A percentile compares a stretch with the other conserved stretches of the same genome.
These are phyloP conservation scores for Chrysophaeum taylorii DNA, from an alignment of 352 stramenopile genomes.

Conservation along the genomic window DNA sequence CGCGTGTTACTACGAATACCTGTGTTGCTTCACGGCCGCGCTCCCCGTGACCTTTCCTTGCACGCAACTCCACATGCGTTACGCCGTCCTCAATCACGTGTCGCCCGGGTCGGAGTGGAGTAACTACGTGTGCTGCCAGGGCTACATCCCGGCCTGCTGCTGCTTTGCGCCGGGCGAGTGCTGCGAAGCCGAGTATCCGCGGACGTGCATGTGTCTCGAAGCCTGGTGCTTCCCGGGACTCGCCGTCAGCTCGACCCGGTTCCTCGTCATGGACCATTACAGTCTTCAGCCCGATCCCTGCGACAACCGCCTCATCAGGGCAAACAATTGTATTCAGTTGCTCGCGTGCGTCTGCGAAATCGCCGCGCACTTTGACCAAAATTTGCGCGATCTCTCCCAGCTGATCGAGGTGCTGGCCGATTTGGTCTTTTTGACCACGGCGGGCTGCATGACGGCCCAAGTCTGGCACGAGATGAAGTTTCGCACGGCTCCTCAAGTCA, in stretches of 20 bases:
- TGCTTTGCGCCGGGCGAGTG: constrained; percentile 65
- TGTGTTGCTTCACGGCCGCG: constrained; percentile 57
- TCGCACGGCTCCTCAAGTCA: too few species aligned
- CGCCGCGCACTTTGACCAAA: constrained; percentile 56
- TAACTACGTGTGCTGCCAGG: constrained; percentile 82
- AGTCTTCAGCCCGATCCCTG: constrained; percentile 71
- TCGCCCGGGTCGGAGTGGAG: constrained; percentile 59
- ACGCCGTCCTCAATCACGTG: constrained; percentile 68
- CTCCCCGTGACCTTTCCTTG: constrained; percentile 69
- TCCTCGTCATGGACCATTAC: constrained; percentile 78
- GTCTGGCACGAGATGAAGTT: constrained; percentile 76
- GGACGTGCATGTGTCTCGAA: constrained; percentile 74
- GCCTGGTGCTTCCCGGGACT: constrained; percentile 70
- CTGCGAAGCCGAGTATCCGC: constrained; percentile 67
- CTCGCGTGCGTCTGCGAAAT: constrained; percentile 57
- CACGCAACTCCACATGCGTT: constrained; percentile 71
- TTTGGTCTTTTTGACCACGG: constrained; percentile 73
- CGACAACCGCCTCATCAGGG: constrained; percentile 83
- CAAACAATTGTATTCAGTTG: constrained; percentile 79
- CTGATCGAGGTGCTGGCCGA: constrained; percentile 71
- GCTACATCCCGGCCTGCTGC: constrained; percentile 76
- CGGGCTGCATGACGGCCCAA: constrained; percentile 84
- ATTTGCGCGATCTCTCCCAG: constrained; percentile 52
- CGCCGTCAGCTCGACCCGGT: constrained; percentile 71
- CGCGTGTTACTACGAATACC: constrained; percentile 57